phyloP scores from a whole-genome alignment of 2,329 filamentous ascomycete species.

The Sporothrix humicola region DNA sequence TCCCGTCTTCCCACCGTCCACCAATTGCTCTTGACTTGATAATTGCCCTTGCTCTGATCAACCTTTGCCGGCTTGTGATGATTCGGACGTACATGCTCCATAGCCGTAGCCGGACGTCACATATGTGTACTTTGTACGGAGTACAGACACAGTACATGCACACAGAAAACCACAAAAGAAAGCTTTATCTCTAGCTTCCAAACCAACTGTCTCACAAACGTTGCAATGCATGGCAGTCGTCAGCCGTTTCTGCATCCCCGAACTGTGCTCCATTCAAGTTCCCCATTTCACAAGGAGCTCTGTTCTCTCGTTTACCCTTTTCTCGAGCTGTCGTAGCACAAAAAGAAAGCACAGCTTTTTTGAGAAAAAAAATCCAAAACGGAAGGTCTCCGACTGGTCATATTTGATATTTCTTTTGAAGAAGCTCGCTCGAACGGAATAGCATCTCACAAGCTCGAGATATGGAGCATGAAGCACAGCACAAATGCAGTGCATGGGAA shows the following conservation, averaged over 20 bases:
- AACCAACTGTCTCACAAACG: constrained; percentile 14
- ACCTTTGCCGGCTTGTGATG: constrained; percentile 4
- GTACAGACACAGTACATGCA: too few species aligned
- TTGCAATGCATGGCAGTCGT: constrained; percentile 9
- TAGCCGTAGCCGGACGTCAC: background rate
- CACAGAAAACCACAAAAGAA: background rate
- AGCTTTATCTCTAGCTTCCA: background rate
- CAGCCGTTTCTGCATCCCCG: background rate
- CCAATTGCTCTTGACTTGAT: too few species aligned
- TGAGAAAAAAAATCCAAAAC: background rate
- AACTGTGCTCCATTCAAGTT: too few species aligned
- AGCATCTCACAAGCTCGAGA: background rate
- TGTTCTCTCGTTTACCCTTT: background rate
- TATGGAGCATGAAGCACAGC: too few species aligned
- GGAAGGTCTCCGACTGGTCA: constrained; percentile 12
- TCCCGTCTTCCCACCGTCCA: background rate
- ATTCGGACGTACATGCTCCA: constrained; percentile 5
- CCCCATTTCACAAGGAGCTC: background rate
- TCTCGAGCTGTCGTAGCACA: background rate
- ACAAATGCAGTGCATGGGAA: background rate
- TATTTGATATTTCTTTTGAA: too few species aligned
- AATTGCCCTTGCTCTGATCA: too few species aligned
- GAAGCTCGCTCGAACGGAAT: background rate
- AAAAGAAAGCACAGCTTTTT: background rate
- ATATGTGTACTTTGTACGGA: background rate